Conservation (phyloP, 1,284 basidiomycete genomes). For the Ustilago nuda region DNA sequence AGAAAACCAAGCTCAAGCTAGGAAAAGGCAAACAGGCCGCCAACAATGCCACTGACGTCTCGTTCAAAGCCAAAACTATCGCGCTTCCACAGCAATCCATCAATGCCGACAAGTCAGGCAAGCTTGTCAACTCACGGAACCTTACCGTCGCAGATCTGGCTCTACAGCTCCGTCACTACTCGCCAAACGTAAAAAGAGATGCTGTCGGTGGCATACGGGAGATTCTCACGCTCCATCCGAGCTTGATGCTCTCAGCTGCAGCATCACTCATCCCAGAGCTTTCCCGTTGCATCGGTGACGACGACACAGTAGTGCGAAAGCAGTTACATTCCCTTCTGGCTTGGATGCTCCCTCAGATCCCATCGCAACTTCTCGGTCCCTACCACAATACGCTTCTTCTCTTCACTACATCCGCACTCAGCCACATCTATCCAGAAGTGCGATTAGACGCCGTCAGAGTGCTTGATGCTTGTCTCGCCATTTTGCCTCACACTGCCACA, state of each 20-base stretch:
- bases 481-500: conserved; percentile 74
- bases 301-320: conserved; percentile 73
- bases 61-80: conserved; percentile 83
- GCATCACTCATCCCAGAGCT: conserved; percentile 77
- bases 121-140: conserved; percentile 70
- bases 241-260: conserved; percentile 75
- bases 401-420: conserved; percentile 91
- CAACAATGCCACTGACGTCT: conserved; percentile 90
- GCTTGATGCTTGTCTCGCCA: conserved; percentile 81
- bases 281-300: conserved; percentile 77
- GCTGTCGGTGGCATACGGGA: conserved; percentile 84
- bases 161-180: conserved; percentile 85
- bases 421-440: conserved; percentile 93
- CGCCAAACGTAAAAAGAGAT: conserved; percentile 80
- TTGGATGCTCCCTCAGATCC: conserved; percentile 80
- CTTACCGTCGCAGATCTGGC: conserved; percentile 83
- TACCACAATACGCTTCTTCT: conserved; percentile 78
- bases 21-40: conserved; percentile 90
- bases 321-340: conserved; percentile 72
- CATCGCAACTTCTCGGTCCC: conserved; percentile 75
- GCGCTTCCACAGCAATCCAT: conserved; percentile 60
- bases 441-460: conserved; percentile 88
- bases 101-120: conserved; percentile 56
- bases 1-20: conserved; percentile 96
- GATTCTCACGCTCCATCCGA: conserved; percentile 78